phyloP scores from a whole-genome alignment of 2,329 filamentous ascomycete species.

The Aspergillus terreus region DNA sequence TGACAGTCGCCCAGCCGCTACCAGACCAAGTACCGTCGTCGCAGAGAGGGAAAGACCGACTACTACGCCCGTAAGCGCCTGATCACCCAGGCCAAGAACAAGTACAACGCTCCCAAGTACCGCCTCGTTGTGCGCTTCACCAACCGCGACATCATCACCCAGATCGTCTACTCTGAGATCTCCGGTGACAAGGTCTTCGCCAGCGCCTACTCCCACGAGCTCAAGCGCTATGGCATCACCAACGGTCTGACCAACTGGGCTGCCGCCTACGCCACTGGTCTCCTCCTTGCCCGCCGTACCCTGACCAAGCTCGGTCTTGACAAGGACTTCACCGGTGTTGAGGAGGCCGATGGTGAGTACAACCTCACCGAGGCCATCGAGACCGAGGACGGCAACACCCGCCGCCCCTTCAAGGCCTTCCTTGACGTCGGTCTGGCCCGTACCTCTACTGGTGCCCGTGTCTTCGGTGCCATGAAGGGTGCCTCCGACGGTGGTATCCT shows the following conservation, averaged over 20 bases:
- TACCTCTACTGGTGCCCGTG: conserved; percentile 95
- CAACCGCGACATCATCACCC: conserved; percentile 98
- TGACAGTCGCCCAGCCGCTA: conserved; percentile 65
- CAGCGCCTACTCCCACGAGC: conserved; percentile 93
- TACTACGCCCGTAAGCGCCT: conserved; percentile 99
- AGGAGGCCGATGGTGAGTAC: conserved; percentile 96
- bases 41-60: conserved; percentile 95
- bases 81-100: conserved; percentile 99
- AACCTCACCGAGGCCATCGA: conserved; percentile 91
- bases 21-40: conserved; percentile 99
- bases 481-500: conserved; percentile 96
- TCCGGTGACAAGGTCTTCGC: conserved; percentile 94
- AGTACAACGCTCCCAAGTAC: conserved; percentile 99
- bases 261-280: conserved; percentile 92
- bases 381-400: conserved; percentile 70
- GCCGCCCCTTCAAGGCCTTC: conserved; percentile 99
- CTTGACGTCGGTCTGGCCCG: conserved; percentile 96
- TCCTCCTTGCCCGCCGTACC: conserved; percentile 92
- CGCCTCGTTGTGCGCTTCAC: conserved; percentile 98
- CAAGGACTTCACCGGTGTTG: conserved; percentile 88
- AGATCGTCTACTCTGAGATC: conserved; percentile 96
- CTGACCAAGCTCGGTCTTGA: conserved; percentile 96
- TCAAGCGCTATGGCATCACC: conserved; percentile 93
- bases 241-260: conserved; percentile 99
- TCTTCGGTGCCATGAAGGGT: conserved; percentile 99